phyloP scores from a whole-genome alignment of 2,329 filamentous ascomycete species.

The Pseudocercospora macadamiae region DNA sequence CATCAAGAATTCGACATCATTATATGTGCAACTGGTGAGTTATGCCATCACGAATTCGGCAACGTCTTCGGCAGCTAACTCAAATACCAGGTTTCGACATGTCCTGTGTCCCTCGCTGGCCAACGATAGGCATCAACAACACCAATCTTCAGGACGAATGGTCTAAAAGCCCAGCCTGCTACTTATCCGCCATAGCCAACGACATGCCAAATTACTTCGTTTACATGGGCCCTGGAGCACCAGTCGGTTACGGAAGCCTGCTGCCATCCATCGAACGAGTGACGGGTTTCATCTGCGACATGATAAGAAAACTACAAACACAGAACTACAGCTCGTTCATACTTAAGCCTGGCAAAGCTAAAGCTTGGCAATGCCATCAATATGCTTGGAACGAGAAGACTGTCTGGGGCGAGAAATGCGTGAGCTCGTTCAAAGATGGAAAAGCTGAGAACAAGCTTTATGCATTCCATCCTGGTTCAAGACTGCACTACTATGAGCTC shows the following conservation, averaged over 20 bases:
- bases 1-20: not conserved
- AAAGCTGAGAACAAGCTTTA: no score
- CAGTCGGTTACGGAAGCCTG: not conserved
- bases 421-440: conserved; percentile 9
- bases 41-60: no score
- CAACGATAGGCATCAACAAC: not conserved
- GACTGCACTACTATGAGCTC: no score
- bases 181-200: not conserved
- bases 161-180: not conserved
- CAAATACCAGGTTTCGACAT: not conserved
- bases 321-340: not conserved
- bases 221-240: not conserved
- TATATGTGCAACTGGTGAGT: not conserved
- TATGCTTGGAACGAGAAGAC: conserved; percentile 2
- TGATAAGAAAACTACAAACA: not conserved
- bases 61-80: not conserved
- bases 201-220: not conserved
- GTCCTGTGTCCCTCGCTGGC: not conserved
- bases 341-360: conserved; percentile 32
- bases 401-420: not conserved
- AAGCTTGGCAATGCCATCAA: conserved; percentile 2
- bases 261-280: not conserved
- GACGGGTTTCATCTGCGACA: not conserved
- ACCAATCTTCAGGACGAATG: not conserved
- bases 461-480: no score